Evolutionary conservation across 148 eudicot species (phyloP), one percentile per base, ranked within the genome.

Genomic region (Nyssa sinensis): DNA sequence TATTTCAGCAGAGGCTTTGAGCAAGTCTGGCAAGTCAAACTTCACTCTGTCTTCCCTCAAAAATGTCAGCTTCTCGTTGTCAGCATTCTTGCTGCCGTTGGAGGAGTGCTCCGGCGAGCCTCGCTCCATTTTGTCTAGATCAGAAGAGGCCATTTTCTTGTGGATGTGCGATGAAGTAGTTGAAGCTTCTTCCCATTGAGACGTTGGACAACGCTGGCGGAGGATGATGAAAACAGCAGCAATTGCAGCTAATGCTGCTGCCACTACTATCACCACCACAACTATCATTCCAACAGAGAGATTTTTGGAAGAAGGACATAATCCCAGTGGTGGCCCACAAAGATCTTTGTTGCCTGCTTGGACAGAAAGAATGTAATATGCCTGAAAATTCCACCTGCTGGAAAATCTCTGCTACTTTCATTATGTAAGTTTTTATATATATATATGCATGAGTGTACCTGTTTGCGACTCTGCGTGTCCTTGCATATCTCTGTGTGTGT

Each of bases 1-100:
- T 2, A 91, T 70, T 75, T 90, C 93, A 10, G 97, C 97, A 0
- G 94, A 83, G 1, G 98, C 93, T 63, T 81, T 91, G 1, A 94
- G 63, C 75, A 94, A 75, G 66, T 89, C 91, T 0, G 84, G 44
- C 77, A 91, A 62, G 44, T 94, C 94, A 29, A 94, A 94, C 73
- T 62, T 87, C 49, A 66, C 83, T 39, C 68, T 70, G 13, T 87
- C 86, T 0, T 85, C 86, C 31, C 74, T 85, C 64, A 93, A 69
- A 77, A 93, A 93, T 3, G 88, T 74, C 35, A 93, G 78, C 75
- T 81, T 88, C 9, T 81, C 78, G 13, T 24, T 25, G 3, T 51
- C 25, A 12, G 69, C 78, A 3, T 25, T 35, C 60, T 74, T 79
- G 47, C 75, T 78, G 69, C 70, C 32, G 59, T 29, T 7, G 57